Evolutionary conservation across 2,329 filamentous ascomycete species (phyloP).

Genomic region (Aspergillus pseudoglaucus): DNA sequence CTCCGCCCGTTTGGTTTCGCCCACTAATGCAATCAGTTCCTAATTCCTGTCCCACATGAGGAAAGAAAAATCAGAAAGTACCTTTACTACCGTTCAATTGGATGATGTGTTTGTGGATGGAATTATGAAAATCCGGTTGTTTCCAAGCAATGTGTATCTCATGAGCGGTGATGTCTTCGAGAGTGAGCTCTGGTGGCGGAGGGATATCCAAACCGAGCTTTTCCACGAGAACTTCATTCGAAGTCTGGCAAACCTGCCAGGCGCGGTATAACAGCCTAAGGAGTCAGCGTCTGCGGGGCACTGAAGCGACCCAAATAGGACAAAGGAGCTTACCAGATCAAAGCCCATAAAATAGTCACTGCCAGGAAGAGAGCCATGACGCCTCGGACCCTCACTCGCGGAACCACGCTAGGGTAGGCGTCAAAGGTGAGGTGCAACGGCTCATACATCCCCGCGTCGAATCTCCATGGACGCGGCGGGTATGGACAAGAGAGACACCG

Average conservation of each 20-base stretch:
- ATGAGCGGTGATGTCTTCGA: slow-evolving; percentile 81
- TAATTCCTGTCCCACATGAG: slow-evolving; percentile 5
- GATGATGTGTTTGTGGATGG: slow-evolving; percentile 80
- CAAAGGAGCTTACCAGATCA: slow-evolving; percentile 41
- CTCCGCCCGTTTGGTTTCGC: slow-evolving; percentile 73
- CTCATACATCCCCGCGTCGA: slow-evolving; percentile 41
- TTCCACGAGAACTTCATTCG: slow-evolving; percentile 81
- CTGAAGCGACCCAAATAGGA: slow-evolving; percentile 41
- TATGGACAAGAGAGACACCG: background rate
- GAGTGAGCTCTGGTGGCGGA: slow-evolving; percentile 77
- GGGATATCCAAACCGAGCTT: slow-evolving; percentile 93
- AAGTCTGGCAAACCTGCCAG: slow-evolving; percentile 82
- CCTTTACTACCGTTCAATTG: slow-evolving; percentile 90
- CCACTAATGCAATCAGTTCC: slow-evolving; percentile 50
- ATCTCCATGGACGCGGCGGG: slow-evolving; percentile 27
- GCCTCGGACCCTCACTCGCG: slow-evolving; percentile 42
- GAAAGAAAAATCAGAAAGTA: slow-evolving; percentile 32
- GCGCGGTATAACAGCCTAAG: slow-evolving; percentile 75
- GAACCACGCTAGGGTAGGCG: slow-evolving; percentile 41
- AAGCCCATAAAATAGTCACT: slow-evolving; percentile 42
- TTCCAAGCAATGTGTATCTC: slow-evolving; percentile 91
- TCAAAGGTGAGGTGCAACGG: slow-evolving; percentile 40
- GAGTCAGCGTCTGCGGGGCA: background rate
- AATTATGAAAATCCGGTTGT: slow-evolving; percentile 57
- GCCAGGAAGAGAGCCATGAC: slow-evolving; percentile 45